Evolutionary conservation across 495 filamentous ascomycete species (phyloP), one percentile per base, ranked within the genome.

Genomic region (Evansstolkia leycettana): DNA sequence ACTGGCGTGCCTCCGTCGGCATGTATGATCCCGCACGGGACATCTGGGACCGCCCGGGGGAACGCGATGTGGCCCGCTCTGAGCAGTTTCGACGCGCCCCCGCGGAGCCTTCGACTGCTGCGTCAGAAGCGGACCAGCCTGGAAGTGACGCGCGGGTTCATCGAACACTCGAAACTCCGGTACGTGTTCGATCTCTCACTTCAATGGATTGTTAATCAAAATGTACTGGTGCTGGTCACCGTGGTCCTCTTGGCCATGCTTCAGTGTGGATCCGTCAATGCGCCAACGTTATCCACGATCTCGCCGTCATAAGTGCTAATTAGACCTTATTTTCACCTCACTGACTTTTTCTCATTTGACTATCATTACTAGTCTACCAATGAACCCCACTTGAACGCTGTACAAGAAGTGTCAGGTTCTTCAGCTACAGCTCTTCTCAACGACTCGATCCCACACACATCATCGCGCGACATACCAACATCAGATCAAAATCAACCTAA

Each of bases 11-110:
- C 28, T 45, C 36, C 28, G 32, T 23, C 38, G 38, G 26, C 13
- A 62, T 62, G 57, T 66, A 64, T 37, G 62, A 66, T 50, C 57
- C 62, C 18, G 62, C 62, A 24, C 47, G 62, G 42, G 62, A 66
- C 47, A 47, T 42, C 33, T 64, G 45, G 43, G 41, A 40, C 31
- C 24, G 17, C 36, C 36, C 37, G 25, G 32, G 23, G 28, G 31
- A 40, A 32, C 36, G 36, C 31, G 29, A 38, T 13, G 38, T 42
- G 37, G 38, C 43, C 24, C 32, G 11, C 11, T 16, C 15, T n/a
- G 32, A 25, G n/a, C 32, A 24, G 32, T 17, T n/a, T 29, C 31
- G 14, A 13, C 26, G 20, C 18, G n/a, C 7, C 17, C 32, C 20
- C 20, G 20, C 4, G 26, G 27, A 35, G 5, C 30, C 40, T n/a